A percentile compares a stretch with the other conserved stretches of the same genome.
phyloP scores from a whole-genome alignment of 306 rosid species.

The Cercis canadensis region DNA sequence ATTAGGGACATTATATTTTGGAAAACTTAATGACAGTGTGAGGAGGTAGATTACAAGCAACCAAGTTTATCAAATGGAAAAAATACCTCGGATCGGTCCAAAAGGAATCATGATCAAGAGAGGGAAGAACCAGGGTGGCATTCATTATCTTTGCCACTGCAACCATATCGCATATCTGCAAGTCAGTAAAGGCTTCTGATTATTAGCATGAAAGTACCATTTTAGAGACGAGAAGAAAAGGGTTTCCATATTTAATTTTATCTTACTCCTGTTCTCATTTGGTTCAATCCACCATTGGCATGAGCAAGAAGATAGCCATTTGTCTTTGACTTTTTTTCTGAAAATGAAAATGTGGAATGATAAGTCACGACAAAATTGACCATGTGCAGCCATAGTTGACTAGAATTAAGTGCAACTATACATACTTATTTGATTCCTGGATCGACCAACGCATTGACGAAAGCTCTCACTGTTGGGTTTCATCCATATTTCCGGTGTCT shows the following conservation, averaged over 20 bases:
- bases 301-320: conserved; percentile 92
- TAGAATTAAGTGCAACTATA: conserved; percentile 8
- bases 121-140: conserved; percentile 95
- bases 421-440: conserved; percentile 70
- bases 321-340: conserved; percentile 62
- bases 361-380: conserved; percentile 12
- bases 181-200: conserved; percentile 9
- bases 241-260: not conserved
- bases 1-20: conserved; percentile 44
- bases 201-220: conserved; percentile 41
- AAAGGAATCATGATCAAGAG: conserved; percentile 89
- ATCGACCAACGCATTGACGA: conserved; percentile 67
- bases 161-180: conserved; percentile 99
- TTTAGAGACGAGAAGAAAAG: not conserved
- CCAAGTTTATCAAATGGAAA: not conserved
- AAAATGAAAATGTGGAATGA: conserved; percentile 1
- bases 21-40: conserved; percentile 15
- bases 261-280: conserved; percentile 98
- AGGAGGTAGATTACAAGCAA: conserved; percentile 19
- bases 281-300: conserved; percentile 99
- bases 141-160: conserved; percentile 96
- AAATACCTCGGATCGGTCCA: conserved; percentile 98
- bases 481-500: conserved; percentile 93
- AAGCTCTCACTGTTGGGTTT: conserved; percentile 74
- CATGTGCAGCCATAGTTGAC: not conserved